These are phyloP conservation scores for Ustilago esculenta DNA, from an alignment of 1,284 basidiomycete species.

Conservation along the genomic window DNA sequence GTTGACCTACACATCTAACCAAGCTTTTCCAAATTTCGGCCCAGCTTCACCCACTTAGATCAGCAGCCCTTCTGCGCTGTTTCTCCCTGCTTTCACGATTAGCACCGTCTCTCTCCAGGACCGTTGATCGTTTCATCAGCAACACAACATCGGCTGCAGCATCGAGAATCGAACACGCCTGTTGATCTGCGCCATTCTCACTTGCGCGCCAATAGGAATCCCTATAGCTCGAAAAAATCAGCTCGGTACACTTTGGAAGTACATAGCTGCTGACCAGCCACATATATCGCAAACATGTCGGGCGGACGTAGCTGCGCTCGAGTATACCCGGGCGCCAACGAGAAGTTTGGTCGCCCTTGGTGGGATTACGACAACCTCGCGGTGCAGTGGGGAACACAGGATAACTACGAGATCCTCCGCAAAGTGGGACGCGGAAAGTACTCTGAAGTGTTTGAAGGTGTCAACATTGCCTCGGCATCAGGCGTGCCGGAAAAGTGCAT, in stretches of 20 bases:
- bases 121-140: no score
- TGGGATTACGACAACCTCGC: conserved; percentile 72
- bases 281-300: conserved; percentile 25
- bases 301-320: conserved; percentile 66
- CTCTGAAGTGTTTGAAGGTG: conserved; percentile 86
- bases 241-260: background rate
- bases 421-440: conserved; percentile 93
- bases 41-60: no score
- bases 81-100: no score
- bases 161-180: no score
- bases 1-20: no score
- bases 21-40: no score
- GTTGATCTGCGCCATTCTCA: no score
- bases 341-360: conserved; percentile 72
- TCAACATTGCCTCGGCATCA: conserved; percentile 84
- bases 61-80: no score
- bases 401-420: conserved; percentile 97
- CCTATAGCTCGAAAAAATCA: no score
- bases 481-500: conserved; percentile 83
- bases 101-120: no score
- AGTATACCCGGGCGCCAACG: conserved; percentile 73
- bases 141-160: no score
- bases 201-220: no score
- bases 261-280: background rate
- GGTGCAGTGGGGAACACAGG: conserved; percentile 73